Conservation (phyloP, 1,139 yeast genomes). For the Wickerhamiella infanticola region DNA sequence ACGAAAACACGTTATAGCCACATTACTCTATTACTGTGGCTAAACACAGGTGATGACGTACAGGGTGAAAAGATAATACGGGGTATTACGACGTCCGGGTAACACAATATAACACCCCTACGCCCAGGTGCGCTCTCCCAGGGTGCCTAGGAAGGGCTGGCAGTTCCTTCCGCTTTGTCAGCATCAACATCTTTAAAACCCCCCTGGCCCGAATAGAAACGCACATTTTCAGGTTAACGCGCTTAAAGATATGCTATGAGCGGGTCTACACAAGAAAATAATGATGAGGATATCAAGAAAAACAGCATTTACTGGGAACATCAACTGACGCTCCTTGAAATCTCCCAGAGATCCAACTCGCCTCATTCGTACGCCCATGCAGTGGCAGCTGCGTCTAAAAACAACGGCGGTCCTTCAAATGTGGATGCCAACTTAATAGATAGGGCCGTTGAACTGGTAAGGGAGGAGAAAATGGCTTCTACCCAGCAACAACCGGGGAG, state of each 20-base stretch:
- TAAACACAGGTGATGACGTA: no score
- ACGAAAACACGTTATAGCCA: neutral
- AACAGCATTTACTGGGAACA: constrained; percentile 56
- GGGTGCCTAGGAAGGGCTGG: no score
- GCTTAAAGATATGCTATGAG: neutral
- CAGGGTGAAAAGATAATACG: no score
- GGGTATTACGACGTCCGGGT: no score
- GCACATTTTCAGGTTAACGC: no score
- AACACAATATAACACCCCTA: no score
- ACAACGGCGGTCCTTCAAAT: constrained; percentile 9
- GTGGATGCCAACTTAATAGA: constrained; percentile 22
- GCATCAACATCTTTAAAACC: neutral
- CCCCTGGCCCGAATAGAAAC: no score
- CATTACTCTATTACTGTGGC: neutral
- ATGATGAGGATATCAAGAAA: constrained; percentile 8
- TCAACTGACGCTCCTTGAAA: constrained; percentile 64
- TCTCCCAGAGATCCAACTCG: constrained; percentile 54
- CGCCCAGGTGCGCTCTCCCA: no score
- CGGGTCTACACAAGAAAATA: neutral
- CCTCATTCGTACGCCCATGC: constrained; percentile 89
- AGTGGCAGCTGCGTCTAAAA: constrained; percentile 61
- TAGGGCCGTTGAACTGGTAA: constrained; percentile 24
- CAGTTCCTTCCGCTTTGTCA: neutral
- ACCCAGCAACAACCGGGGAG: constrained; percentile 9
- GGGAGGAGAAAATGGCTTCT: constrained; percentile 16